Base-by-base conservation (phyloP, 2,329 filamentous ascomycete genomes). In the Ophiostoma ulmi region DNA sequence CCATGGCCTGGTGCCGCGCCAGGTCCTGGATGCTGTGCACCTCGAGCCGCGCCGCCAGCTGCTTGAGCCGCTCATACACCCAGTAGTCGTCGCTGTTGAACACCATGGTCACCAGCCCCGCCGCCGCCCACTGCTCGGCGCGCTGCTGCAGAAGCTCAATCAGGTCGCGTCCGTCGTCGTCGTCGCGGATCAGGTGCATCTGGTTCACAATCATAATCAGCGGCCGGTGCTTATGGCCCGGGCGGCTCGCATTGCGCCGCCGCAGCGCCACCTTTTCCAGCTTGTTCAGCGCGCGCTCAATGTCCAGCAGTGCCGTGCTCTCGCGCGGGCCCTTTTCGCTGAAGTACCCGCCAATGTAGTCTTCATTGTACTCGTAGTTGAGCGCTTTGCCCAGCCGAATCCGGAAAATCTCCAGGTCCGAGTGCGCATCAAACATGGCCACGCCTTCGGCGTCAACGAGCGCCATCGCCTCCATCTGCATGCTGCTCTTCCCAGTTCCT, bases 1-100 rank as follows among this genome's bases (percentile, higher is more conserved):
- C 82, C 72, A 97, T 86, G 4, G 95, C 94, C 76, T 91, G 88
- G 13, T 83, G 79, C 78, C 94, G 97, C 69, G 91, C 88, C 7
- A 99, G 83, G 79, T 99, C 95, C 5, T 87, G 85, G 61, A 99
- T 89, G 10, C 93, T 88, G 52, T 97, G 90, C 5, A 99, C 91
- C 77, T 97, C 94, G 92, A 99, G 97, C 65, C 95, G 88, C 1
- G 94, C 97, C 3, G 93, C 92, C 72, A 97, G 90, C 78, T 92
- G 90, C 83, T 97, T 97, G 69, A 99, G 82, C 17, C 94, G 87
- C 79, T 99, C 95, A 76, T 97, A 98, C 0, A 99, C 91, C 95
- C 95, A 99, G 80, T 97, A 99, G 78, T 98, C 95, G 79, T 99
- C 95, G 70, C 90, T 94, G 80, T 97, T 98, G 81, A 99, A 93